Evolutionary conservation across 805 yeast species (phyloP), one percentile per base, ranked within the genome.

Genomic region (Zygotorulaspora florentina): DNA sequence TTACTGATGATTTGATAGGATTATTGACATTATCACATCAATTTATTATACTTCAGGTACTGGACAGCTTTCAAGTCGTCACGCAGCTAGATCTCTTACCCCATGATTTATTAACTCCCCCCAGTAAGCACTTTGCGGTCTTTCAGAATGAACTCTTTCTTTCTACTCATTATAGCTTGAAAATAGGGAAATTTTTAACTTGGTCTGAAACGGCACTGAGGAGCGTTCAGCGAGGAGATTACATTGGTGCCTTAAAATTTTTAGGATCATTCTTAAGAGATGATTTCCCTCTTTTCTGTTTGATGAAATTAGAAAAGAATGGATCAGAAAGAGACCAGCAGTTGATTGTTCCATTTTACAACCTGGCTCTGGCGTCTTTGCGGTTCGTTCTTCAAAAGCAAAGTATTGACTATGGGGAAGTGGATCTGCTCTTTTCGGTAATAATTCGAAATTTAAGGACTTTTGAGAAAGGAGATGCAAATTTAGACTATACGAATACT

Each of bases 141-240:
- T 45, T 50, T 20, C 48, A 52, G 17, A 54, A 51, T 34, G 52
- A 50, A 27, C 26, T 63, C 6, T 40, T 54, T 18, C 40, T 61
- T 7, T 35, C 61, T 25, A 61, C 68, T 4, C 57, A 51, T 15
- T 59, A 58, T 40, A 51, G 56, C 11, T 35, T 64, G n/a, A 56
- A 57, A 26, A 43, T 57, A 1, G 68, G 68, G 3, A 54, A 47
- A 17, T 55, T 58, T 39, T 41, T 54, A 26, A 53, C 66, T 3
- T 66, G 70, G 70, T 58, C 67, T 8, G 61, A 62, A 36, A 51
- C 63, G 1, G 54, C 54, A 10, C 44, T 66, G 16, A 55, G 51
- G 23, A 52, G 54, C 7, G 64, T 66, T 8, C 67, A 64, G 40
- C 45, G 39, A 12, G 65, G 64, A 11, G 54, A 57, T 29, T 64